Percentiles rank a stretch among this genome's conserved stretches.
These are phyloP conservation scores for Colletotrichum musicola DNA, from an alignment of 2,329 filamentous ascomycete genomes.

Conservation along the genomic window DNA sequence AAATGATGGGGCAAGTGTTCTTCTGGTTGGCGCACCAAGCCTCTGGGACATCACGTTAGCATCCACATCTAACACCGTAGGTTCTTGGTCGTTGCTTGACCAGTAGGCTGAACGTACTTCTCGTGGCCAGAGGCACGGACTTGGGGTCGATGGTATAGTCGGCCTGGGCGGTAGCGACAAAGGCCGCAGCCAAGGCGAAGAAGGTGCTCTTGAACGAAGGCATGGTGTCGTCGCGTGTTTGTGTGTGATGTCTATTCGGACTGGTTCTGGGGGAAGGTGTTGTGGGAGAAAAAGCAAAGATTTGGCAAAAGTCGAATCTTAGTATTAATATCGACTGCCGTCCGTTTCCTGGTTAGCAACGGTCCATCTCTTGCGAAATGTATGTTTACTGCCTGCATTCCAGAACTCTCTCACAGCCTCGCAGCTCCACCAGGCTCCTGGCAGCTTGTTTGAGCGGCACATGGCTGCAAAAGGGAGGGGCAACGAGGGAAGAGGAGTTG, in stretches of 20 bases:
- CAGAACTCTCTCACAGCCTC: conserved; percentile 26
- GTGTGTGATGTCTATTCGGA: neutral
- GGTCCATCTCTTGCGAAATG: neutral
- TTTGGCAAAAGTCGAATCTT: neutral
- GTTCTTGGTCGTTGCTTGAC: no score
- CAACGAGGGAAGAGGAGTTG: neutral
- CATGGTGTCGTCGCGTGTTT: conserved; percentile 55
- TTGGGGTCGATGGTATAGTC: conserved; percentile 73
- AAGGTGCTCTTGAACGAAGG: conserved; percentile 65
- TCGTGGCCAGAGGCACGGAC: conserved; percentile 64
- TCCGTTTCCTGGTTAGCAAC: conserved; percentile 38
- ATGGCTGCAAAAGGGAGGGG: neutral
- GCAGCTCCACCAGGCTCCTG: conserved; percentile 6
- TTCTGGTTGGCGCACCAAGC: conserved; percentile 75
- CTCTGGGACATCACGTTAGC: conserved; percentile 52
- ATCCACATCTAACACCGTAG: conserved; percentile 13
- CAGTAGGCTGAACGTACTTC: conserved; percentile 58
- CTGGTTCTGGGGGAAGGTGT: neutral
- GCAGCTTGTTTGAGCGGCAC: conserved; percentile 14
- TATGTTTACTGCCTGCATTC: conserved; percentile 30
- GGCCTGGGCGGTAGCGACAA: conserved; percentile 66
- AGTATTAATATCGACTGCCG: conserved; percentile 14
- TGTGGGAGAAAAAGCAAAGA: conserved; percentile 2
- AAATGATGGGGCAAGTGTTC: conserved; percentile 78
- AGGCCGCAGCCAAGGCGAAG: conserved; percentile 66